Conservation (phyloP, 768 basidiomycete species). For the Boletus bicolor region DNA sequence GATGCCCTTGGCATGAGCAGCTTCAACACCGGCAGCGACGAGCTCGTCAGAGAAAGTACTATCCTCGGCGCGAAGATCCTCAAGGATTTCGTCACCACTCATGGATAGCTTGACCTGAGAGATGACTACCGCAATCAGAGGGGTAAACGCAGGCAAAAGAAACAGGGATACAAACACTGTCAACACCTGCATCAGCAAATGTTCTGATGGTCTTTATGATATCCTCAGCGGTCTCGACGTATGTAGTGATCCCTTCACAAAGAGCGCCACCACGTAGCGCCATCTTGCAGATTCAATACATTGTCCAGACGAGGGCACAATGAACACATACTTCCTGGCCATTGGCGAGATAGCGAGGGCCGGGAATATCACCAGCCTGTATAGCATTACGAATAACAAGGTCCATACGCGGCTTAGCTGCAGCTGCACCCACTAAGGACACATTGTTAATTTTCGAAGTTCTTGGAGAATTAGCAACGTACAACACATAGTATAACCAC, state of each 20-base stretch:
- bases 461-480: background rate
- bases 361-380: conserved; percentile 32
- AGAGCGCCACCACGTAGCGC: conserved; percentile 33
- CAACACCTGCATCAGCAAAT: conserved; percentile 25
- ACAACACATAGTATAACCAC: conserved; percentile 39
- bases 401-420: conserved; percentile 34
- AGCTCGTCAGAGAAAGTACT: conserved; percentile 35
- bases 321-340: conserved; percentile 30
- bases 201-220: conserved; percentile 24
- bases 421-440: conserved; percentile 32
- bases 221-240: conserved; percentile 30
- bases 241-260: conserved; percentile 32
- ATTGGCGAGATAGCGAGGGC: conserved; percentile 36
- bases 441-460: background rate
- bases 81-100: conserved; percentile 37
- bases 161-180: conserved; percentile 13
- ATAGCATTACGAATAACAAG: conserved; percentile 35
- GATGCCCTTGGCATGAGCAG: conserved; percentile 34
- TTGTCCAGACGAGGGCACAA: background rate
- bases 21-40: conserved; percentile 34
- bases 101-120: conserved; percentile 34
- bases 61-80: conserved; percentile 33
- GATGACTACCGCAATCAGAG: background rate
- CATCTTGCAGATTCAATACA: conserved; percentile 17
- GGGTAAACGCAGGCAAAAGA: background rate